phyloP scores from a whole-genome alignment of 164 flowering plant genomes.

The Vitis vinifera region DNA sequence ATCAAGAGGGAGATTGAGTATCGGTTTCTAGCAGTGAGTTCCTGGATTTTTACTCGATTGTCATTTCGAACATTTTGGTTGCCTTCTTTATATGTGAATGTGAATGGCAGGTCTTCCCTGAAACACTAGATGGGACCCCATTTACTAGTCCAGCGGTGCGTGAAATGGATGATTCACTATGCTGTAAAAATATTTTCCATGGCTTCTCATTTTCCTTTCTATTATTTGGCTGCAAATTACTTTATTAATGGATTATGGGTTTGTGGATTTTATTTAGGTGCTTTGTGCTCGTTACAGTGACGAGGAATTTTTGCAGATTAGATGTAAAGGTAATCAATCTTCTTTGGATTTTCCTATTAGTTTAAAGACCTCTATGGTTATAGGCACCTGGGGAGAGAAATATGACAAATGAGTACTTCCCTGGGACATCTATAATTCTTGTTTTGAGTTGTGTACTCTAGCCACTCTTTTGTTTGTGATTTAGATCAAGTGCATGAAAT shows the following conservation, averaged over 20 bases:
- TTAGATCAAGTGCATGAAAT: too few relatives aligned
- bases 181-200: background rate
- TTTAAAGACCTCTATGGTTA: too few relatives aligned
- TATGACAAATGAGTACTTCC: too few relatives aligned
- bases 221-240: background rate
- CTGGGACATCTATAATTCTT: too few relatives aligned
- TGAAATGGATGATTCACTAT: background rate
- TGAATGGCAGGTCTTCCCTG: conserved; percentile 59
- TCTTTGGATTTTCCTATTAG: too few relatives aligned
- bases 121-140: conserved; percentile 61
- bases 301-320: conserved; percentile 70
- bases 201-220: background rate
- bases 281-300: conserved; percentile 88
- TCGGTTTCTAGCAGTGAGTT: conserved; percentile 86
- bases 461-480: too few relatives aligned
- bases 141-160: conserved; percentile 58
- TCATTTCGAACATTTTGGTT: too few relatives aligned
- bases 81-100: background rate
- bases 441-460: too few relatives aligned
- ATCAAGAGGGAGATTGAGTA: conserved; percentile 89
- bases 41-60: too few relatives aligned
- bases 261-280: conserved; percentile 41
- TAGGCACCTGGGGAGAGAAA: too few relatives aligned
- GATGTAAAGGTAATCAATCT: conserved; percentile 72
- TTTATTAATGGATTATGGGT: background rate